Evolutionary conservation across 345 rosid genomes (phyloP).

Genomic region (Sisymbrium altissimum): DNA sequence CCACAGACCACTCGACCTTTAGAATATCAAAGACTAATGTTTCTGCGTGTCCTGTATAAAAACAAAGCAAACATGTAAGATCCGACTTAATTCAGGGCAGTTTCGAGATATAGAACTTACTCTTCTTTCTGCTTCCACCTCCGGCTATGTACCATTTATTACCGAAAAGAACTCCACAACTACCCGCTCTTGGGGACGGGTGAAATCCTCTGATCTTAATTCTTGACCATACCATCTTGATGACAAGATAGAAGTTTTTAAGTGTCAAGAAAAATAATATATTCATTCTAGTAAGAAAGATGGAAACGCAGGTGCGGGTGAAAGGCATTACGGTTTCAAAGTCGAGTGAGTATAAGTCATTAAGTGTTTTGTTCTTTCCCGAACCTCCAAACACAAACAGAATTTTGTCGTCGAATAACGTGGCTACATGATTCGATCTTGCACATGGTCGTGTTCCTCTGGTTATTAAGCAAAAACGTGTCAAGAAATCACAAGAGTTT

Average conservation of each 20-base stretch:
- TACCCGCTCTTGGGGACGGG: constrained; percentile 93
- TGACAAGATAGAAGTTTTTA: neutral
- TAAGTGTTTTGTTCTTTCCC: constrained; percentile 75
- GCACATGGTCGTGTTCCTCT: constrained; percentile 92
- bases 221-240: constrained; percentile 95
- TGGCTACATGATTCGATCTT: constrained; percentile 83
- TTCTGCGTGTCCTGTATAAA: constrained; percentile 76
- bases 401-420: constrained; percentile 76
- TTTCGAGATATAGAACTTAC: constrained; percentile 46
- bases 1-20: constrained; percentile 82
- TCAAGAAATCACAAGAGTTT: constrained; percentile 7
- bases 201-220: constrained; percentile 88
- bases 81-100: neutral
- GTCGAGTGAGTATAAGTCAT: constrained; percentile 92
- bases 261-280: neutral
- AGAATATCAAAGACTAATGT: constrained; percentile 77
- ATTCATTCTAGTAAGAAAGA: neutral
- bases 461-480: neutral
- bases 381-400: constrained; percentile 85
- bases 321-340: constrained; percentile 72
- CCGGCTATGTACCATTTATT: constrained; percentile 95
- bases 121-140: constrained; percentile 94
- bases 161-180: constrained; percentile 88
- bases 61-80: neutral
- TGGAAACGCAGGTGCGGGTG: neutral